Conservation (phyloP, 805 yeast species). For the Candida suzukii region DNA sequence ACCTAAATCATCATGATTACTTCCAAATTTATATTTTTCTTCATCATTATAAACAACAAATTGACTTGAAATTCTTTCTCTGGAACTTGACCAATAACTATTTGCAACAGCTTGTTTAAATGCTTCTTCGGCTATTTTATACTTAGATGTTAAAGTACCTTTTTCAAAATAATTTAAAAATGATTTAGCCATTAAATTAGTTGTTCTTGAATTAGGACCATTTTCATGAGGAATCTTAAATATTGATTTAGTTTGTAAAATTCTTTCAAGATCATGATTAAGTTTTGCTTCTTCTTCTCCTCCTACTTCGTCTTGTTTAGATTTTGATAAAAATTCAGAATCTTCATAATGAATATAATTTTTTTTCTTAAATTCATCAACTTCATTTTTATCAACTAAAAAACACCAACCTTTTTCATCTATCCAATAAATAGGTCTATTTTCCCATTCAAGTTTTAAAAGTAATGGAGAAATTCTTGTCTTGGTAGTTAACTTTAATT, state of each 20-base stretch:
- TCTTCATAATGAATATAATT: conserved; percentile 26
- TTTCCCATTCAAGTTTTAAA: conserved; percentile 78
- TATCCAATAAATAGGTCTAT: conserved; percentile 75
- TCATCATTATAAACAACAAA: conserved; percentile 62
- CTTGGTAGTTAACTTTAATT: conserved; percentile 56
- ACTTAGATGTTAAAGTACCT: conserved; percentile 64
- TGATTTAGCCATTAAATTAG: conserved; percentile 70
- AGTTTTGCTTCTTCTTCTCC: conserved; percentile 3
- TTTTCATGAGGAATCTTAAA: conserved; percentile 87
- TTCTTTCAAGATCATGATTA: neutral
- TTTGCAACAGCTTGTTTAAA: conserved; percentile 70
- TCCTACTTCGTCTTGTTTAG: conserved; percentile 4
- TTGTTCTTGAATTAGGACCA: conserved; percentile 68
- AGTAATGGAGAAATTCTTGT: conserved; percentile 73
- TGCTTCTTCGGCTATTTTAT: conserved; percentile 68
- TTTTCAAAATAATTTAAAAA: conserved; percentile 68
- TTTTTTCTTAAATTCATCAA: conserved; percentile 26
- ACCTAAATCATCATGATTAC: conserved; percentile 34
- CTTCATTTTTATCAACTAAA: conserved; percentile 40
- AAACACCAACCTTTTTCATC: conserved; percentile 86
- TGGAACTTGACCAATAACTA: conserved; percentile 88
- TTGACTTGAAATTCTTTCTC: conserved; percentile 79
- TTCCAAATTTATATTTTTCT: conserved; percentile 14
- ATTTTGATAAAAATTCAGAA: conserved; percentile 6
- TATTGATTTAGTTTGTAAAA: conserved; percentile 11